Base-by-base conservation (phyloP, 768 basidiomycete genomes). In the Lyophyllum decastes region DNA sequence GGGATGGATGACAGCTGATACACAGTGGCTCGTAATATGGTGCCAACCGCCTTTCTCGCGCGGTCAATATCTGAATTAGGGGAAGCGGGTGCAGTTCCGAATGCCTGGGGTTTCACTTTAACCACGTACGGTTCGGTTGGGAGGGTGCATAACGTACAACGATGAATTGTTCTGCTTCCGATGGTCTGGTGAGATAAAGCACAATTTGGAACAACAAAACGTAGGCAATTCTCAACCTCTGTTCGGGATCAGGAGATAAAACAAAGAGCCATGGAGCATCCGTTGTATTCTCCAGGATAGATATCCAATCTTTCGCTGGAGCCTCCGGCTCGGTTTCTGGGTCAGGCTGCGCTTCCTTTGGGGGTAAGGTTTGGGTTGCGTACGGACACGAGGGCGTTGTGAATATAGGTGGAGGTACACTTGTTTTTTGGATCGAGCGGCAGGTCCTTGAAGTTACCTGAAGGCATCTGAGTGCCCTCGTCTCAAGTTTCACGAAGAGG, bases 31-130 rank as follows among this genome's bases (percentile, higher is more conserved):
- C 57, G 58, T 2, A 62, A 41, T 30, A 71, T 62, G 21, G 41
- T 38, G 24, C 58, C 58, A 3, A 66, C 58, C 0, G 70, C 68
- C 21, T 46, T 48, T 11, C 70, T 52, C 7, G 68, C 70, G 14
- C 68, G 64, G 4, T 65, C 66, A 12, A 71, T 71, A 44, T 70
- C 68, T 4, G 68, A 70, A 27, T 64, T 55, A 22, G 63, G 51
- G 11, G 67, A 51, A 11, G 61, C 68, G n/a, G 62, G 46, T 17
- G 66, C 65, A 8, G 64, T 54, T n/a, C 19, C 54, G 44, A 71
- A 71, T n/a, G 61, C 66, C 69, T 70, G 38, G 2, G n/a, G 26
- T 49, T 10, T 21, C 17, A 17, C 25, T 22, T 51, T 8, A 47
- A 34, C 7, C 21, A 38, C 30, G 24, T 21, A 30, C 30, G 5